A percentile compares a stretch with the other conserved stretches of the same genome.
These are phyloP conservation scores for Physaria fendleri DNA, from an alignment of 345 rosid species.

Conservation along the genomic window DNA sequence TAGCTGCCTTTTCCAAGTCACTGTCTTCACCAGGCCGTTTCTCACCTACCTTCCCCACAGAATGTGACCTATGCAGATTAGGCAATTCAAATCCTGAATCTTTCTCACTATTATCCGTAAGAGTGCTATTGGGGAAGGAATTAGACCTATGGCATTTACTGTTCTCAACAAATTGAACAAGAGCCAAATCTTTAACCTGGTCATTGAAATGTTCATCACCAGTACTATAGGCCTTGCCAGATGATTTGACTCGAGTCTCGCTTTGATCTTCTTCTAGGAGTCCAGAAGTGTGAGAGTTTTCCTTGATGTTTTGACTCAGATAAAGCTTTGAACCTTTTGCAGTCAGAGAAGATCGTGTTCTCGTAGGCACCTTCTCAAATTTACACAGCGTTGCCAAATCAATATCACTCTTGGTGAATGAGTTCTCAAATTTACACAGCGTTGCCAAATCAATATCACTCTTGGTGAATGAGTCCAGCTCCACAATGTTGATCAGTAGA, in stretches of 20 bases:
- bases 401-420: slow-evolving; percentile 37
- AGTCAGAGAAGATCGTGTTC: slow-evolving; percentile 68
- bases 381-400: slow-evolving; percentile 67
- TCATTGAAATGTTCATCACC: slow-evolving; percentile 36
- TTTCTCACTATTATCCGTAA: slow-evolving; percentile 34
- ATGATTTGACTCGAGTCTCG: slow-evolving; percentile 29
- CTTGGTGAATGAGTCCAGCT: slow-evolving; percentile 37
- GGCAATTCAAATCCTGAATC: slow-evolving; percentile 36
- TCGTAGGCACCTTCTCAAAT: slow-evolving; percentile 79
- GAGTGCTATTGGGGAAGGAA: slow-evolving; percentile 51
- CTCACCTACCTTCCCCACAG: slow-evolving; percentile 59
- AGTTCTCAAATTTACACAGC: slow-evolving; percentile 71
- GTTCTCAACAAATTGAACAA: slow-evolving; percentile 31
- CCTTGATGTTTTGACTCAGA: slow-evolving; percentile 33
- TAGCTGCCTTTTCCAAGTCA: slow-evolving; percentile 45
- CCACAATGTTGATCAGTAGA: slow-evolving; percentile 9
- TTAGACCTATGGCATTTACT: slow-evolving; percentile 49
- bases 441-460: slow-evolving; percentile 49
- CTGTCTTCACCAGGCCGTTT: slow-evolving; percentile 48
- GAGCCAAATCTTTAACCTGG: slow-evolving; percentile 33
- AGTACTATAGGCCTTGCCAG: slow-evolving; percentile 30
- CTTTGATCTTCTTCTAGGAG: slow-evolving; percentile 30
- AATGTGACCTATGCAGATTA: slow-evolving; percentile 41
- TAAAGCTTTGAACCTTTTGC: slow-evolving; percentile 37
- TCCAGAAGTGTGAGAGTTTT: slow-evolving; percentile 34